Percentiles rank a stretch among this genome's conserved stretches.
phyloP scores from a whole-genome alignment of 768 basidiomycete species.

The Gyrodon lividus region DNA sequence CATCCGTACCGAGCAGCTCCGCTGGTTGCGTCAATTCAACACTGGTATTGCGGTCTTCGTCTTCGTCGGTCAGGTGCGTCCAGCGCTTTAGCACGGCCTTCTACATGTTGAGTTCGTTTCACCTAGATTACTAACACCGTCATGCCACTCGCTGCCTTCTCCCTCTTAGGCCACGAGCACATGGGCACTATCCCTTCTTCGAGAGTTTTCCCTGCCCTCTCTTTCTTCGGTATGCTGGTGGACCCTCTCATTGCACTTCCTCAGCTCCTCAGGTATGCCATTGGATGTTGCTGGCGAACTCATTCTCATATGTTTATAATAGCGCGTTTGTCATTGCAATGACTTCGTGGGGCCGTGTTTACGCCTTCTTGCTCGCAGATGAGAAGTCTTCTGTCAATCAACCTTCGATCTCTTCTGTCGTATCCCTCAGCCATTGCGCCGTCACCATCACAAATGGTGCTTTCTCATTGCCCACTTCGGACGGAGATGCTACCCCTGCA shows the following conservation, averaged over 20 bases:
- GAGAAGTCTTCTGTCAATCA: slow-evolving; percentile 16
- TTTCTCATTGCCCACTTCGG: slow-evolving; percentile 25
- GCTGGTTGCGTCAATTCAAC: slow-evolving; percentile 26
- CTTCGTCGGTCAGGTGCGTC: slow-evolving; percentile 23
- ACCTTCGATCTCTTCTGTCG: neutral
- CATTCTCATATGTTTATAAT: neutral
- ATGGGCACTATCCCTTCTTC: slow-evolving; percentile 20
- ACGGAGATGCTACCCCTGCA: neutral
- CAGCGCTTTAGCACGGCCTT: neutral
- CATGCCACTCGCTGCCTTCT: slow-evolving; percentile 33
- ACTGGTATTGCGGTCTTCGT: slow-evolving; percentile 24
- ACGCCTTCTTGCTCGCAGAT: slow-evolving; percentile 26
- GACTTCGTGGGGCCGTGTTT: slow-evolving; percentile 30
- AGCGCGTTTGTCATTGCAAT: slow-evolving; percentile 26
- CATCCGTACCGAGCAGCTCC: slow-evolving; percentile 25
- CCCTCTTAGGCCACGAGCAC: slow-evolving; percentile 28
- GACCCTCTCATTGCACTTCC: slow-evolving; percentile 30
- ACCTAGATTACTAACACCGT: slow-evolving; percentile 25
- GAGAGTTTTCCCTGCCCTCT: slow-evolving; percentile 29
- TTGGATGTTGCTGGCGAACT: neutral
- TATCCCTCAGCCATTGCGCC: slow-evolving; percentile 15
- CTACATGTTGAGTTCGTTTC: slow-evolving; percentile 3
- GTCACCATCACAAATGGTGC: slow-evolving; percentile 20
- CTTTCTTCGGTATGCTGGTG: slow-evolving; percentile 33
- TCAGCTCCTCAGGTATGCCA: slow-evolving; percentile 27